Base-by-base conservation (phyloP, 805 yeast genomes). In the Candida pseudoglaebosa region DNA sequence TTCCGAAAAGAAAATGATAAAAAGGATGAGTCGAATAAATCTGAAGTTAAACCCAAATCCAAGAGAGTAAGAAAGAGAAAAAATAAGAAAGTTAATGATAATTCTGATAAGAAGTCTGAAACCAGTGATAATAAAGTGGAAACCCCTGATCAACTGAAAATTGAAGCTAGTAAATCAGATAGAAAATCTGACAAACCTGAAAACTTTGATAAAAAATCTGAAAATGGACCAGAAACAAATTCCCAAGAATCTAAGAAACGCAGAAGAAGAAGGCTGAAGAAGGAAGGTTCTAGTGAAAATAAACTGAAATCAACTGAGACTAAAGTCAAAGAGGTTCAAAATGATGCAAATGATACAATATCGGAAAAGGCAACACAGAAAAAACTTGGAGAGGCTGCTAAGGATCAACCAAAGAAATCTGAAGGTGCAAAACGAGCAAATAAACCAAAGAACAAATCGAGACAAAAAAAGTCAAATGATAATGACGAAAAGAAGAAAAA, bases 241-340 rank as follows among this genome's bases (percentile, higher is more conserved):
- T n/a, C n/a, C 17, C 15, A 12, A 14, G 20, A n/a, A 16, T 5
- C 20, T 19, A 30, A 30, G 17, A 14, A 16, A 5, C 8, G 16
- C 14, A 34, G 37, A 34, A 33, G 28, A 33, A 33, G 36, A 33
- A 21, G 24, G 15, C 36, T 28, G 12, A 33, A 22, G 19, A 33
- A 33, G 20, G 36, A 33, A 12, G 28, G 16, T 4, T 13, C 28
- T 6, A n/a, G 29, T 13, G 36, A 33, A n/a, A 22, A 5, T 13
- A n/a, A n/a, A 4, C 9, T 4, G 5, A 33, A 33, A 10, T 28
- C 5, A 7, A 26, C 29, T 6, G 12, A 26, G n/a, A 10, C 29
- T 15, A 21, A 21, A 9, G 9, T 7, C 6, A 6, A 17, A 21
- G 18, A 17, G 24, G 9, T 7, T 7, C 24, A 17, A 21, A 31